Evolutionary conservation across 1,139 yeast species (phyloP), one percentile per base, ranked within the genome.

Genomic region (Pichia sp.): DNA sequence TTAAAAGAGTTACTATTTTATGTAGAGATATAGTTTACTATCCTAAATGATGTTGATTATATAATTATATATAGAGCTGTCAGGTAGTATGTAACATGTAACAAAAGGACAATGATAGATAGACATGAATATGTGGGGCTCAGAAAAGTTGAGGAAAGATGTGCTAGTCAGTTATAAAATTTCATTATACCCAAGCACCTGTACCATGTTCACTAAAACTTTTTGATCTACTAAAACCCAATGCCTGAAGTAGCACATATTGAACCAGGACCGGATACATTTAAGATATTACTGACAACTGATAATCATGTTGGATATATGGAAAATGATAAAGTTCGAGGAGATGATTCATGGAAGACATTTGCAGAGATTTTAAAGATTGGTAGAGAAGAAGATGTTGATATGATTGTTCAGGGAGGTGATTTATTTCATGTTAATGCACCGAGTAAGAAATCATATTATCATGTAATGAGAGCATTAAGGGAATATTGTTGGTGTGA

Each of bases 261-360:
- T 9, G 65, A 61, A 5, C 62, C 62, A 3, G 79, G 78, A 1
- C 70, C 70, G 17, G 67, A 63, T 58, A 85, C 95, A 0, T 75
- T 89, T 15, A 64, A 85, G 34, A 74, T 91, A 19, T 73, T 91
- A 30, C 63, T 91, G 18, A 88, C 98, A 2, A 88, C 98, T 1
- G 99, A 91, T 56, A 91, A 91, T 58, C 99, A 91, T 68, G 95
- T 91, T 24, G 99, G 99, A 2, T 89, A 80, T 58, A 78, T 79
- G 46, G 98, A 91, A 57, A 74, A 74, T 34, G 98, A 91, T 58
- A 91, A 95, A 1, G 79, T 91, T 10, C 71, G 95, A 23, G 95
- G 96, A 1, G 83, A 84, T 52, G 99, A 91, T 58, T 77, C 95
- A 1, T 84, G 95, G 81, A 71, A 63, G 41, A 84, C 96, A 0